Percentiles rank a stretch among this genome's conserved stretches.
phyloP scores from a whole-genome alignment of 305 asterid genomes.

The Solanum chacoense region DNA sequence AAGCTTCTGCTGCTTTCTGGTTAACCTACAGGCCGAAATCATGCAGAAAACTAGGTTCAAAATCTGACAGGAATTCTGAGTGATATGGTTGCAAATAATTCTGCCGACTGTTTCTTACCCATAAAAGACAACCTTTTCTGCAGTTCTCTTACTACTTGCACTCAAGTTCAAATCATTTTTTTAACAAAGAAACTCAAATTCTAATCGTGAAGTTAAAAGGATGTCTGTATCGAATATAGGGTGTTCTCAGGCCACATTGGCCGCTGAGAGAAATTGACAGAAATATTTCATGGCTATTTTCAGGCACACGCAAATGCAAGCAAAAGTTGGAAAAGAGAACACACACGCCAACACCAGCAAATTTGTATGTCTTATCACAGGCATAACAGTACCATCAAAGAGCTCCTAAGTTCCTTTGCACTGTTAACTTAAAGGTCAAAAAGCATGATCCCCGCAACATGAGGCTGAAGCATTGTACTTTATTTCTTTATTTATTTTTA shows the following conservation, averaged over 20 bases:
- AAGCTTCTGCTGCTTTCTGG: conserved; percentile 94
- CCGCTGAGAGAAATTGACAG: not conserved
- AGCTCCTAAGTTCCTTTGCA: not conserved
- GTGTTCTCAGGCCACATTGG: not conserved
- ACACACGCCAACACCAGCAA: not conserved
- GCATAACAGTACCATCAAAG: not conserved
- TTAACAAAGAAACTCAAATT: not conserved
- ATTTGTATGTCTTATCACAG: not conserved
- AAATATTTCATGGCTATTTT: not conserved
- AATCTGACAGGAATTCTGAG: not conserved
- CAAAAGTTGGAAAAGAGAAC: not conserved
- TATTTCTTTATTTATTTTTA: not conserved
- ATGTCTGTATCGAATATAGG: not conserved
- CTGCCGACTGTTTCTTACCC: not conserved
- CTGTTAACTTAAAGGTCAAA: not conserved
- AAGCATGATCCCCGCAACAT: not conserved
- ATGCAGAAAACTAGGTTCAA: not conserved
- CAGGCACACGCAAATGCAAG: not conserved
- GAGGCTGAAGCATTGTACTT: not conserved
- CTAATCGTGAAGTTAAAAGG: not conserved
- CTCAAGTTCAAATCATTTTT: not conserved
- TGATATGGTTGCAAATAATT: not conserved
- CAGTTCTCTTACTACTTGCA: not conserved
- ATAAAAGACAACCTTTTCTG: not conserved
- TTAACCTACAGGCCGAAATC: conserved; percentile 44